These are phyloP conservation scores for Apiospora hydei DNA, from an alignment of 2,329 filamentous ascomycete species.

Conservation along the genomic window DNA sequence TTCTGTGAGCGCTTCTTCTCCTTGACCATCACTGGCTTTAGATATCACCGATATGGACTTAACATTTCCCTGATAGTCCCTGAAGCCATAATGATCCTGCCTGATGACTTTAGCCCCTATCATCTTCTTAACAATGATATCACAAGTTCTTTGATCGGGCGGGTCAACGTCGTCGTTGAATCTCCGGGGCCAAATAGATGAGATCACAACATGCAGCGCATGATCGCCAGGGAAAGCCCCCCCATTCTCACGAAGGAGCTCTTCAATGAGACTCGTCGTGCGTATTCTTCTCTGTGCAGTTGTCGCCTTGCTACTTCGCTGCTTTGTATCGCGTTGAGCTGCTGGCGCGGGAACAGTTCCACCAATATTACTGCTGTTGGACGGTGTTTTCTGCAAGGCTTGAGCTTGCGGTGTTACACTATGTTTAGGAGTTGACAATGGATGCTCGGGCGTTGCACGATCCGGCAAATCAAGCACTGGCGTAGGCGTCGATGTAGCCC, in stretches of 20 bases:
- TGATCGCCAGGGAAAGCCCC: constrained; percentile 61
- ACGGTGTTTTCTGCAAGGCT: neutral
- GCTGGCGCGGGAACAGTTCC: neutral
- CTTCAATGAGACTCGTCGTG: constrained; percentile 19
- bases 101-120: constrained; percentile 26
- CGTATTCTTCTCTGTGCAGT: constrained; percentile 16
- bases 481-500: neutral
- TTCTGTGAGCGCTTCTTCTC: neutral
- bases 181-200: constrained; percentile 48
- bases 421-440: neutral
- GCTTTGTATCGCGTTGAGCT: neutral
- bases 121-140: constrained; percentile 39
- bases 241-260: constrained; percentile 47
- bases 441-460: neutral
- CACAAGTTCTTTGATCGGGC: constrained; percentile 42
- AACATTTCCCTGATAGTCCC: neutral
- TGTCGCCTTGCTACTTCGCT: neutral
- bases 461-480: neutral
- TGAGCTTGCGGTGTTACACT: neutral
- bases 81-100: constrained; percentile 20
- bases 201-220: constrained; percentile 56
- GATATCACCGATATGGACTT: constrained; percentile 24
- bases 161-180: constrained; percentile 45
- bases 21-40: neutral
- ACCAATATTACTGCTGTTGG: neutral